Conservation (phyloP, 1,139 yeast species). For the Yamadazyma sp. region DNA sequence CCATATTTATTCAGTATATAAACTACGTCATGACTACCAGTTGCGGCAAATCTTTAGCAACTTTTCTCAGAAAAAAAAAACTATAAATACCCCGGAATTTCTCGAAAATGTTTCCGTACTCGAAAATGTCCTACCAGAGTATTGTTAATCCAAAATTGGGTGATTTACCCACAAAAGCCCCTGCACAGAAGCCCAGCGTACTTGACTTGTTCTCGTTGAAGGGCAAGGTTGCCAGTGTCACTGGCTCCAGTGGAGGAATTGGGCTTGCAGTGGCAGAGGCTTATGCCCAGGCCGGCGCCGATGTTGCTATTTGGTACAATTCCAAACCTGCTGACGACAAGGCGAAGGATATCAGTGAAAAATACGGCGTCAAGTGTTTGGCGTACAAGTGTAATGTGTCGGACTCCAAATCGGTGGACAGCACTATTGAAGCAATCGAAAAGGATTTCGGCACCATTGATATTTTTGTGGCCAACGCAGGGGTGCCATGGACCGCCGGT, state of each 20-base stretch:
- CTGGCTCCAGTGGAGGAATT: slow-evolving; percentile 86
- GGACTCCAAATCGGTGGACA: slow-evolving; percentile 57
- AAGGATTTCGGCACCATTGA: slow-evolving; percentile 77
- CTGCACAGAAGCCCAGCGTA: slow-evolving; percentile 29
- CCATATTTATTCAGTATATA: slow-evolving; percentile 1
- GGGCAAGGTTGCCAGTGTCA: slow-evolving; percentile 85
- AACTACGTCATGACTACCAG: too few species aligned
- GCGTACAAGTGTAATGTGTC: slow-evolving; percentile 76
- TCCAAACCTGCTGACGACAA: slow-evolving; percentile 56
- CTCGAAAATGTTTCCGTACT: too few species aligned
- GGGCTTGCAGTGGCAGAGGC: slow-evolving; percentile 50
- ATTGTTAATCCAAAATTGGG: slow-evolving; percentile 27
- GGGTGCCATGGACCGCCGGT: slow-evolving; percentile 84
- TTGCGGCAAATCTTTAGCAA: too few species aligned
- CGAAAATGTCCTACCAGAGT: slow-evolving; percentile 17
- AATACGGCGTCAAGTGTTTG: slow-evolving; percentile 63
- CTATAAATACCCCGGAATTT: slow-evolving; percentile 1
- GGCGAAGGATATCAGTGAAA: slow-evolving; percentile 56
- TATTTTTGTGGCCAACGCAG: slow-evolving; percentile 88
- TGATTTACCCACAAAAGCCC: slow-evolving; percentile 29
- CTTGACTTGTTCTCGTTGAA: slow-evolving; percentile 62
- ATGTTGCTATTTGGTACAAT: slow-evolving; percentile 56
- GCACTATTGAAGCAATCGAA: slow-evolving; percentile 56
- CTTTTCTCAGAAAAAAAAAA: not conserved
- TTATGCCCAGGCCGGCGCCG: slow-evolving; percentile 30